Evolutionary conservation across 305 asterid genomes (phyloP).

Genomic region (Fraxinus sp.): DNA sequence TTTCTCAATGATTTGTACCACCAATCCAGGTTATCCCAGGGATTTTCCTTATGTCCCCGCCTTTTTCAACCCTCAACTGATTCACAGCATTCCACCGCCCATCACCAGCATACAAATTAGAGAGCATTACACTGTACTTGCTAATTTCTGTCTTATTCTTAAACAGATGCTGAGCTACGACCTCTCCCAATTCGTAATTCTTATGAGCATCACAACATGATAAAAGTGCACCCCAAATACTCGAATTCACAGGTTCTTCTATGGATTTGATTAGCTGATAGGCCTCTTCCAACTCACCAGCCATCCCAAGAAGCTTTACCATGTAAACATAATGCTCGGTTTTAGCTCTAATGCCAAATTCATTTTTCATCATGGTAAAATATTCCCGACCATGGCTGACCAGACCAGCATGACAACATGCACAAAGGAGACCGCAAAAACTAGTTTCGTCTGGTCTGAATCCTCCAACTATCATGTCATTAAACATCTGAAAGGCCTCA

Average conservation of each 20-base stretch:
- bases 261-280: slow-evolving; percentile 45
- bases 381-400: slow-evolving; percentile 50
- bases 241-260: slow-evolving; percentile 44
- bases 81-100: slow-evolving; percentile 71
- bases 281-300: slow-evolving; percentile 64
- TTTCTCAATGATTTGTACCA: slow-evolving; percentile 4
- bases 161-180: slow-evolving; percentile 36
- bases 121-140: slow-evolving; percentile 47
- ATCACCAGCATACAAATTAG: slow-evolving; percentile 57
- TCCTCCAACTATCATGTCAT: slow-evolving; percentile 40
- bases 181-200: slow-evolving; percentile 48
- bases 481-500: slow-evolving; percentile 55
- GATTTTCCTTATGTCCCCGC: slow-evolving; percentile 39
- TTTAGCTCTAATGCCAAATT: slow-evolving; percentile 44
- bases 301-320: slow-evolving; percentile 88
- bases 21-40: slow-evolving; percentile 63
- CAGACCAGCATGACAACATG: slow-evolving; percentile 82
- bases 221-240: slow-evolving; percentile 80
- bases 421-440: slow-evolving; percentile 63
- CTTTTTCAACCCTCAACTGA: slow-evolving; percentile 46
- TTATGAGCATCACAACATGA: slow-evolving; percentile 57
- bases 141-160: slow-evolving; percentile 31
- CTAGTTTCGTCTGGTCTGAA: slow-evolving; percentile 66
- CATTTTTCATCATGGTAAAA: slow-evolving; percentile 49
- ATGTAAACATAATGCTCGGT: slow-evolving; percentile 70